Conservation (phyloP, 176 grass and related monocot species). For the Cocos nucifera region DNA sequence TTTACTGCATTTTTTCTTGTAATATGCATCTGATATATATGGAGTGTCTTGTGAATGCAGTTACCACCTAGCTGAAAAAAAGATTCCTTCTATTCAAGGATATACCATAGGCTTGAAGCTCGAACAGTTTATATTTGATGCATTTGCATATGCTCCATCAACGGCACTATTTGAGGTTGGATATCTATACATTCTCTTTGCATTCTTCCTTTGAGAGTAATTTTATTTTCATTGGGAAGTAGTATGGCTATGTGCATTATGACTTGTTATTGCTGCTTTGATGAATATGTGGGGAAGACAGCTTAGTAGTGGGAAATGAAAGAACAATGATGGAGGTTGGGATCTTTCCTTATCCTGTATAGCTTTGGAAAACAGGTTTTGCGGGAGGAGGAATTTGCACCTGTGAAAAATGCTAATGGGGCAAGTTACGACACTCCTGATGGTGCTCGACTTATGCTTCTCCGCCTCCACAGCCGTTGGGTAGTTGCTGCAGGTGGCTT, state of each 20-base stretch:
- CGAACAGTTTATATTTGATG: constrained; percentile 87
- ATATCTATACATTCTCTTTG: not conserved
- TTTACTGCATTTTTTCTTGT: too few relatives aligned
- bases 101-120: constrained; percentile 65
- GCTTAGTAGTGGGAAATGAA: too few relatives aligned
- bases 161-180: constrained; percentile 78
- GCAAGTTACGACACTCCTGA: constrained; percentile 76
- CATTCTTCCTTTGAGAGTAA: too few relatives aligned
- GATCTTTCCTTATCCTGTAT: too few relatives aligned
- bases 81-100: constrained; percentile 80
- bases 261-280: too few relatives aligned
- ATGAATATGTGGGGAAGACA: too few relatives aligned
- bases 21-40: too few relatives aligned
- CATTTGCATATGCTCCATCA: constrained; percentile 71
- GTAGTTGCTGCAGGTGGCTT: constrained; percentile 90
- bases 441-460: constrained; percentile 63
- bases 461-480: constrained; percentile 86
- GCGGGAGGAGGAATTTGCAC: constrained; percentile 94
- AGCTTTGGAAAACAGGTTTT: constrained; percentile 37
- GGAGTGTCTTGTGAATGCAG: constrained; percentile 14
- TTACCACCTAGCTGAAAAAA: constrained; percentile 85
- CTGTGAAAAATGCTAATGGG: constrained; percentile 90
- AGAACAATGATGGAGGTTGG: too few relatives aligned
- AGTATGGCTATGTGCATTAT: too few relatives aligned
- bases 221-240: too few relatives aligned